These are phyloP conservation scores for Lipomyces yamanashiensis DNA, from an alignment of 805 yeast species.

Conservation along the genomic window DNA sequence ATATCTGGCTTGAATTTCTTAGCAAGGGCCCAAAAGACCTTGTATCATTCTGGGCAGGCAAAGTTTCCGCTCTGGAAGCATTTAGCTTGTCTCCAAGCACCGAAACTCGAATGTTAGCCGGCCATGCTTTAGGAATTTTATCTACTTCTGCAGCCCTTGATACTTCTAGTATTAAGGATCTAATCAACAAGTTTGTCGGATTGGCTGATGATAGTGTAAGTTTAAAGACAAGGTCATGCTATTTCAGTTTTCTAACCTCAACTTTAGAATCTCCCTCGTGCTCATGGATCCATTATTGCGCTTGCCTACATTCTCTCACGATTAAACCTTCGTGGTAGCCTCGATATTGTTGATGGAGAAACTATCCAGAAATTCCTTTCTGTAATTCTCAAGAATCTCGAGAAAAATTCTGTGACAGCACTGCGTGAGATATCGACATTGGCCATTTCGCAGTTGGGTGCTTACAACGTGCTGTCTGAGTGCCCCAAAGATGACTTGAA, in stretches of 20 bases:
- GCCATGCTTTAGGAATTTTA: conserved; percentile 52
- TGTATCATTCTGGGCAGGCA: conserved; percentile 25
- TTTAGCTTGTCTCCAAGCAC: conserved; percentile 27
- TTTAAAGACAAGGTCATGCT: background rate
- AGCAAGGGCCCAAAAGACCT: conserved; percentile 40
- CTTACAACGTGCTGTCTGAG: conserved; percentile 47
- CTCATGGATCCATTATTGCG: conserved; percentile 43
- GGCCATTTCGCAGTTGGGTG: conserved; percentile 47
- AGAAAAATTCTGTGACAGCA: background rate
- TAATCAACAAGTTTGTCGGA: conserved; percentile 5
- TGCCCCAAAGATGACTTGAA: conserved; percentile 28
- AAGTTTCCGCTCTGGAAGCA: conserved; percentile 24
- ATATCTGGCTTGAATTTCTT: conserved; percentile 41
- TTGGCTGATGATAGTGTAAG: conserved; percentile 2
- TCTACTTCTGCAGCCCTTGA: conserved; percentile 8
- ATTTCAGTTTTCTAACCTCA: background rate
- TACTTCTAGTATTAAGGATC: background rate
- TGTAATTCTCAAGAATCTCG: conserved; percentile 11
- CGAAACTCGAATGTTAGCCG: conserved; percentile 44
- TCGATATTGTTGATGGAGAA: conserved; percentile 44
- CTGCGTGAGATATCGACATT: conserved; percentile 22
- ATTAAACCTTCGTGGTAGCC: conserved; percentile 47
- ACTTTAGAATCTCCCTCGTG: conserved; percentile 6
- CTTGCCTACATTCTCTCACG: conserved; percentile 56
- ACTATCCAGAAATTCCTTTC: conserved; percentile 64